Evolutionary conservation across 2,329 filamentous ascomycete species (phyloP), one percentile per base, ranked within the genome.

Genomic region (Colletotrichum destructivum): DNA sequence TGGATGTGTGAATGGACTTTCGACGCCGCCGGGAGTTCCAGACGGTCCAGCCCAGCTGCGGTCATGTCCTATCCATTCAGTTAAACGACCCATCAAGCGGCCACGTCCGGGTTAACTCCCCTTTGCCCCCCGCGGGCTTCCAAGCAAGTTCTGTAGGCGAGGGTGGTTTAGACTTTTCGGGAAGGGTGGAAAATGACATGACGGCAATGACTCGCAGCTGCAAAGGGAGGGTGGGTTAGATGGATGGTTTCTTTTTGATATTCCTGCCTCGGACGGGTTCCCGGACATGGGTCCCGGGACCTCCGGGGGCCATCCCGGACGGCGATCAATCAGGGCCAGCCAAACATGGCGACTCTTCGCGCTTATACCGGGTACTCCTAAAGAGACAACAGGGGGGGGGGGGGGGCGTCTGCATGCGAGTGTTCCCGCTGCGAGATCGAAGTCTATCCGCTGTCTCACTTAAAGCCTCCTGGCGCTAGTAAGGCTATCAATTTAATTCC

Each of bases 361-460:
- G 15, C 26, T 16, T 7, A 9, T 8, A 35, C 2, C 31, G 3
- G 18, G 26, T 18, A 54, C 13, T 15, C 3, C 5, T 11, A 31
- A 18, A 12, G 18, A 23, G 54, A 18, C 35, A 54, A 9, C 6
- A 8, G n/a, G n/a, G n/a, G n/a, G n/a, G n/a, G n/a, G n/a, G 26
- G 35, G 54, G 31, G 16, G 7, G 13, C 4, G 23, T 4, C 49
- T 31, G n/a, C 44, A 16, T 23, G n/a, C 18, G 44, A 49, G 47
- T 23, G 23, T 44, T 61, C 44, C 59, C 59, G 44, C 59, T 62
- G 46, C 59, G 31, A 40, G 46, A 7, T 16, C 16, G 59, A 62
- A 62, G 31, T 51, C 59, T 62, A 51, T 62, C 59, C 26, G 26
- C 26, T 26, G 26, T 26, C 26, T 31, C 13, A 9, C 13, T 26